Conservation (phyloP, 345 rosid species). For the Populus simonii region DNA sequence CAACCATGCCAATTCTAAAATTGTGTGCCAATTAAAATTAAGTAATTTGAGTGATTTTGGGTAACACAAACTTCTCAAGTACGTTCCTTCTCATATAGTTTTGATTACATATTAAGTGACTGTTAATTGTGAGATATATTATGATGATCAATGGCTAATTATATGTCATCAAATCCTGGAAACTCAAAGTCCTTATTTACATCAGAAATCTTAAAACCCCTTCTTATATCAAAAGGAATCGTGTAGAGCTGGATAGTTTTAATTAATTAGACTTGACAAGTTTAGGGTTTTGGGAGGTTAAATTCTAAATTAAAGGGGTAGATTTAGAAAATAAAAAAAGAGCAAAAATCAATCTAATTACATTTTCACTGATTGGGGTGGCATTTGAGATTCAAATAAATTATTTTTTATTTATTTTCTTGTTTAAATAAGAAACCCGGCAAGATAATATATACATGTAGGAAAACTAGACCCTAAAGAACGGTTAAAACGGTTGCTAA, state of each 20-base stretch:
- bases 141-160: neutral
- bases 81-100: no score
- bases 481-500: no score
- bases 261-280: neutral
- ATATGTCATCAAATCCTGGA: no score
- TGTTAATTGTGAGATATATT: neutral
- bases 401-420: no score
- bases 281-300: neutral
- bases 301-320: neutral
- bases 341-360: neutral
- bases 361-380: neutral
- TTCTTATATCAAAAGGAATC: neutral
- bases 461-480: no score
- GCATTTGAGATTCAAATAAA: neutral
- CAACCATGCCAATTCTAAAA: no score
- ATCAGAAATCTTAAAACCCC: no score
- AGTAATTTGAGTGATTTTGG: neutral
- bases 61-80: no score
- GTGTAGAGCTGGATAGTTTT: neutral
- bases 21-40: no score
- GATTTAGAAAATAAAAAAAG: neutral
- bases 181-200: no score
- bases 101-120: neutral
- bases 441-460: no score
- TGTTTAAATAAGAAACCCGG: no score